A percentile compares a stretch with the other conserved stretches of the same genome.
phyloP scores from a whole-genome alignment of 225 moss, liverwort and hornwort species.

The Ulota crispa region DNA sequence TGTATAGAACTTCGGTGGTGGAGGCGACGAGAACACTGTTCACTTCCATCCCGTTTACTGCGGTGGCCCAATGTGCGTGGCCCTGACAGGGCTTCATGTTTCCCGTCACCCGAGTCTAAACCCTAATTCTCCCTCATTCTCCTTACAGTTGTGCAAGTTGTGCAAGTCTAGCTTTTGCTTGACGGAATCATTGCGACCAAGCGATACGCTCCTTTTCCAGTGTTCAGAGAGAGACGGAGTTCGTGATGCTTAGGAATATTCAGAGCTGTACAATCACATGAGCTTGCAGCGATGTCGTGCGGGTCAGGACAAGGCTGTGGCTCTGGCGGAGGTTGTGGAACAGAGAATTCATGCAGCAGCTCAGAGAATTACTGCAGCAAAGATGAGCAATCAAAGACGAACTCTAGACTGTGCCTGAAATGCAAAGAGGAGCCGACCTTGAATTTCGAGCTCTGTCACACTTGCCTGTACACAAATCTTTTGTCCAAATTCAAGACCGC shows the following conservation, averaged over 20 bases:
- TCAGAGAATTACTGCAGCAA: slow-evolving; percentile 25
- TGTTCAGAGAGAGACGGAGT: background rate
- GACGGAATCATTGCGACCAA: background rate
- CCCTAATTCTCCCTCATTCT: slow-evolving; percentile 4
- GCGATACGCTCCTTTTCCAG: background rate
- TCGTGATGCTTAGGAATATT: background rate
- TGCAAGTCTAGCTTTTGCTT: background rate
- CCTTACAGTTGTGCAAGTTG: background rate
- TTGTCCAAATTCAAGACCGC: slow-evolving; percentile 92
- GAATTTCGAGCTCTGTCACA: slow-evolving; percentile 49
- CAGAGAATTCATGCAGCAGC: slow-evolving; percentile 30
- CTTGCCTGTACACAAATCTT: slow-evolving; percentile 63
- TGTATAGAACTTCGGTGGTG: no score
- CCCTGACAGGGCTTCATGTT: no score
- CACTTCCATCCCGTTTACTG: no score
- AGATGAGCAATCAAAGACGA: background rate
- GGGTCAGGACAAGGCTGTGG: slow-evolving; percentile 50
- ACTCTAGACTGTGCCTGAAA: slow-evolving; percentile 52
- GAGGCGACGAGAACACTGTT: no score
- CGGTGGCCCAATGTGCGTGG: no score
- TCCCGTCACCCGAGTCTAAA: no score
- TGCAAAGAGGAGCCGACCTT: slow-evolving; percentile 56
- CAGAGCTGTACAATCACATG: background rate
- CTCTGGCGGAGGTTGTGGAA: slow-evolving; percentile 37
- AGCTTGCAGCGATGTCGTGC: slow-evolving; percentile 38